phyloP scores from a whole-genome alignment of 2,329 filamentous ascomycete species.

The Aspergillus transmontanensis region DNA sequence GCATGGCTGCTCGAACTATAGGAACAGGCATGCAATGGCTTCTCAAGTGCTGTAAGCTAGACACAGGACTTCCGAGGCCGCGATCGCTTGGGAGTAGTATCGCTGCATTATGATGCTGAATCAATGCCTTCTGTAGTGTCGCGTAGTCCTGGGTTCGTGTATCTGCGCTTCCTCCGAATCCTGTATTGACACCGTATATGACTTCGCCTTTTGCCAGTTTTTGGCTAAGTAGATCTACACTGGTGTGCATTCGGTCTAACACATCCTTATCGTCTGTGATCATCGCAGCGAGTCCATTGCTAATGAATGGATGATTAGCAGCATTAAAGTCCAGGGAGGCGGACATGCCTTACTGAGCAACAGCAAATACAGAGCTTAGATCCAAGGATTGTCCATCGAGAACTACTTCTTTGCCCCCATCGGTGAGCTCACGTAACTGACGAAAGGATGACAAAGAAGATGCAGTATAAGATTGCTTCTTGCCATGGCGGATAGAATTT shows the following conservation, averaged over 20 bases:
- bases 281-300: neutral
- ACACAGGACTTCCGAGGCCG: conserved; percentile 4
- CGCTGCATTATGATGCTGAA: conserved; percentile 49
- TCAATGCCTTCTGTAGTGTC: conserved; percentile 50
- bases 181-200: conserved; percentile 61
- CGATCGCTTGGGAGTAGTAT: conserved; percentile 41
- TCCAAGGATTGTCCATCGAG: conserved; percentile 15
- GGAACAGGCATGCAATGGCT: conserved; percentile 50
- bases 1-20: conserved; percentile 58
- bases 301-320: neutral
- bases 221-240: conserved; percentile 16
- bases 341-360: conserved; percentile 9
- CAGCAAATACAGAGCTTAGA: conserved; percentile 12
- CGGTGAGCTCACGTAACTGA: neutral
- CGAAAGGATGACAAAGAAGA: conserved; percentile 1
- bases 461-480: neutral
- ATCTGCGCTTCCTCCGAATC: conserved; percentile 69
- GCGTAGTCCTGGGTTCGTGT: conserved; percentile 53
- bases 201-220: conserved; percentile 15
- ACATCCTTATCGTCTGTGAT: neutral
- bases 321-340: neutral
- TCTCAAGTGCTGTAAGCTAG: conserved; percentile 8
- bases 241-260: conserved; percentile 14
- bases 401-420: neutral
- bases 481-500: neutral